phyloP scores from a whole-genome alignment of 768 basidiomycete species.

The Tylopilus vinaceipallidus region DNA sequence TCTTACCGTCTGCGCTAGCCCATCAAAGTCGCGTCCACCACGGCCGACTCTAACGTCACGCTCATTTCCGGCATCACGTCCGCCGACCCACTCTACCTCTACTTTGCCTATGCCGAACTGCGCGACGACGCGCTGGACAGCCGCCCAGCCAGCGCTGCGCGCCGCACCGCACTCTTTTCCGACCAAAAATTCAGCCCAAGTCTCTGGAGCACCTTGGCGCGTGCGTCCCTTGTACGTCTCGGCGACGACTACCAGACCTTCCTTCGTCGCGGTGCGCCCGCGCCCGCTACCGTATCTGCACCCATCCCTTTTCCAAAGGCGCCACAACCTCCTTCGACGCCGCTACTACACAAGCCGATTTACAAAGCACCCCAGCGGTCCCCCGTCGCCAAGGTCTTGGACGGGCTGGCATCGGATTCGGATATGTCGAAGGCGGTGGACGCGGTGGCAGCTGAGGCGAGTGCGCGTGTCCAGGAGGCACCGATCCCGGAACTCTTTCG shows the following conservation, averaged over 20 bases:
- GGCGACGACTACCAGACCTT: conserved; percentile 70
- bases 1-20: conserved; percentile 37
- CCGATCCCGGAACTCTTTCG: conserved; percentile 53
- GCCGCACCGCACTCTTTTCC: conserved; percentile 57
- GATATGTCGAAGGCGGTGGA: conserved; percentile 51
- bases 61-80: conserved; percentile 67
- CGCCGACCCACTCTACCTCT: conserved; percentile 47
- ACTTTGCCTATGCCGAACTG: conserved; percentile 69
- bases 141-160: conserved; percentile 38
- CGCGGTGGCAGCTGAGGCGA: conserved; percentile 38
- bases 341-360: conserved; percentile 40
- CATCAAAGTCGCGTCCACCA: conserved; percentile 40
- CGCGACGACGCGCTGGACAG: conserved; percentile 45
- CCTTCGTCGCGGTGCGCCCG: conserved; percentile 50
- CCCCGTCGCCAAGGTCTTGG: conserved; percentile 51
- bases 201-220: conserved; percentile 59
- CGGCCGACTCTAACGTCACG: conserved; percentile 52
- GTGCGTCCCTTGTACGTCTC: conserved; percentile 58
- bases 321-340: conserved; percentile 33
- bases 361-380: conserved; percentile 43
- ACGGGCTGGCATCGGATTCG: conserved; percentile 60
- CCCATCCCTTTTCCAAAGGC: conserved; percentile 30
- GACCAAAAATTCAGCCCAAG: conserved; percentile 66
- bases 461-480: conserved; percentile 15
- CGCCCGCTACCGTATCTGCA: conserved; percentile 17